Percentiles rank a stretch among this genome's conserved stretches.
Conservation (phyloP, 768 basidiomycete species). For the Podaxis mareebaensis region DNA sequence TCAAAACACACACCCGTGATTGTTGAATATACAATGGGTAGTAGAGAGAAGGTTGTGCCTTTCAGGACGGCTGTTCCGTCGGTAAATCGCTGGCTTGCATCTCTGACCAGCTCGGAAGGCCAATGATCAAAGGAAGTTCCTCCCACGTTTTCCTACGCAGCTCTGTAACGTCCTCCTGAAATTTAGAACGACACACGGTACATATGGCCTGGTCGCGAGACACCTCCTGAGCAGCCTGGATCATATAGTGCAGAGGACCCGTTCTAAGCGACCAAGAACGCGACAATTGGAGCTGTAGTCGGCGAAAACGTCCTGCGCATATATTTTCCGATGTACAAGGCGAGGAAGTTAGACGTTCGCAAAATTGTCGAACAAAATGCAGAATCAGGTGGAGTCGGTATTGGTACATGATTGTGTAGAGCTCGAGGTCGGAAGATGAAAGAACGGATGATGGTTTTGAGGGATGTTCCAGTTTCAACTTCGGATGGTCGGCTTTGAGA, state of each 20-base stretch:
- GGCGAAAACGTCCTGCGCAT: slow-evolving; percentile 18
- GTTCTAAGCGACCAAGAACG: slow-evolving; percentile 52
- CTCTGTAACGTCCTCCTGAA: slow-evolving; percentile 38
- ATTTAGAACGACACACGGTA: slow-evolving; percentile 40
- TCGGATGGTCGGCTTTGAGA: slow-evolving; percentile 51
- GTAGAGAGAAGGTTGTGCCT: neutral
- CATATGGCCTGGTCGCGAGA: slow-evolving; percentile 44
- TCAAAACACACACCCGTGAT: neutral
- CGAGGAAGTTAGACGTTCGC: slow-evolving; percentile 17
- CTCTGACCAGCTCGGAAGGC: slow-evolving; percentile 49
- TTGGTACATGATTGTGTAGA: slow-evolving; percentile 61
- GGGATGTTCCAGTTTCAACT: slow-evolving; percentile 47
- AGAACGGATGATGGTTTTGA: slow-evolving; percentile 50
- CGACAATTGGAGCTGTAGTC: slow-evolving; percentile 30
- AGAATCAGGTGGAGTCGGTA: slow-evolving; percentile 48
- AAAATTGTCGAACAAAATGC: slow-evolving; percentile 47
- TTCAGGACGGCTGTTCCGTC: neutral
- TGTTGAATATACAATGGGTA: neutral
- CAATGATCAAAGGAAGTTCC: slow-evolving; percentile 44
- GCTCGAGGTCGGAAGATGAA: slow-evolving; percentile 39
- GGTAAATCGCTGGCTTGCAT: slow-evolving; percentile 22
- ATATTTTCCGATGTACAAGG: neutral
- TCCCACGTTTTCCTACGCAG: slow-evolving; percentile 47
- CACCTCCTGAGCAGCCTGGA: slow-evolving; percentile 43
- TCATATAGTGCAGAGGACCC: slow-evolving; percentile 54